Percentiles rank a stretch among this genome's conserved stretches.
These are phyloP conservation scores for Penicillium sp. DNA, from an alignment of 2,329 filamentous ascomycete species.

Conservation along the genomic window DNA sequence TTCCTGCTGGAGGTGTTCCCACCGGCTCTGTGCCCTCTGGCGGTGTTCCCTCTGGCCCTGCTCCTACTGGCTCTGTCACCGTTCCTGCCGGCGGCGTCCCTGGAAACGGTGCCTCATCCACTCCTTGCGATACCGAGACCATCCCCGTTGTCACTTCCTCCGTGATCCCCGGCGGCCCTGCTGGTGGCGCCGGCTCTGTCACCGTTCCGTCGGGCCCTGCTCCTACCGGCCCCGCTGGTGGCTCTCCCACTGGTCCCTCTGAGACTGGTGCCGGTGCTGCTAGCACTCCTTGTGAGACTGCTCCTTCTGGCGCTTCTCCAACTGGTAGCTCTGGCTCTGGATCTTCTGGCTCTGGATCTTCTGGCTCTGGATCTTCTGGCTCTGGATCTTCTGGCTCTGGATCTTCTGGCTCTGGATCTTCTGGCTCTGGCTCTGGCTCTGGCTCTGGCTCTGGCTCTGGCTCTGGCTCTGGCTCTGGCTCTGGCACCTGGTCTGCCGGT, in stretches of 20 bases:
- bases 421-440: background rate
- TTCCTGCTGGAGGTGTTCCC: constrained; percentile 6
- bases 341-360: constrained; percentile 6
- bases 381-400: no score
- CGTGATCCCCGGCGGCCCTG: constrained; percentile 14
- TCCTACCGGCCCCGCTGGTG: constrained; percentile 2
- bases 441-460: background rate
- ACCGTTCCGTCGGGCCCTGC: constrained; percentile 13
- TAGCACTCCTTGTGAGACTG: constrained; percentile 22
- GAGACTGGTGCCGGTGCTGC: constrained; percentile 8
- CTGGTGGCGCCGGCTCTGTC: constrained; percentile 11
- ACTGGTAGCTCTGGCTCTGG: constrained; percentile 13
- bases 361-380: no score
- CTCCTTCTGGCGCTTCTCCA: constrained; percentile 12
- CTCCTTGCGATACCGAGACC: constrained; percentile 24
- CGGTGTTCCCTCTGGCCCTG: constrained; percentile 14
- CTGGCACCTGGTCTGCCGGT: constrained; percentile 11
- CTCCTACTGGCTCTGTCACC: constrained; percentile 1
- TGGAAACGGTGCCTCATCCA: constrained; percentile 6
- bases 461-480: constrained; percentile 17
- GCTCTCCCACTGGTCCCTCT: constrained; percentile 9
- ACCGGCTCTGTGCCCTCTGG: constrained; percentile 5
- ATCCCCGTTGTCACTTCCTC: constrained; percentile 13
- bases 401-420: no score
- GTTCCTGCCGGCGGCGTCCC: constrained; percentile 4